Evolutionary conservation across 73 alveolate species (phyloP).

Genomic region (Paramecium primaurelia): DNA sequence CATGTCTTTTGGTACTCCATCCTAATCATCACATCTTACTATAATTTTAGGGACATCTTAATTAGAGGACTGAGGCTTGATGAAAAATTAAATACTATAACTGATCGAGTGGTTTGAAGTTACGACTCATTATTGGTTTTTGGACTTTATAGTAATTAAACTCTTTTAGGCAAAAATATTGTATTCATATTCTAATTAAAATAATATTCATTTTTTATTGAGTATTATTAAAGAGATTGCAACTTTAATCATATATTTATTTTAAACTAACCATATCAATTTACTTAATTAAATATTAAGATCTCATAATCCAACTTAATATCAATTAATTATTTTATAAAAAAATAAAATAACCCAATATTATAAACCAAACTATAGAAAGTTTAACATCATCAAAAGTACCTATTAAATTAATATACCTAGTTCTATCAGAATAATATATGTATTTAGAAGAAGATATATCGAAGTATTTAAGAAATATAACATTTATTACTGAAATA

Average conservation of each 20-base stretch:
- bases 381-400: too few species aligned
- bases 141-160: neutral
- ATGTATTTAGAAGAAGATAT: neutral
- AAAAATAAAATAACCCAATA: too few species aligned
- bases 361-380: too few species aligned
- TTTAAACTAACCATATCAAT: neutral
- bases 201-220: neutral
- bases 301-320: neutral
- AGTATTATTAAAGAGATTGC: neutral
- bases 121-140: neutral
- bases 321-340: neutral
- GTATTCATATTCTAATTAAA: neutral
- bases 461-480: neutral
- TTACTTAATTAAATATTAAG: neutral
- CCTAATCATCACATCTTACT: neutral
- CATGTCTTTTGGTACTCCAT: neutral
- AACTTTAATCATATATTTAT: neutral
- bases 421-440: too few species aligned
- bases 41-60: neutral
- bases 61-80: conserved; percentile 8
- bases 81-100: neutral
- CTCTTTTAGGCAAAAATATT: neutral
- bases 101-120: neutral
- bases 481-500: neutral
- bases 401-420: too few species aligned